A percentile compares a stretch with the other conserved stretches of the same genome.
These are phyloP conservation scores for Durio zibethinus DNA, from an alignment of 345 rosid genomes.

Conservation along the genomic window DNA sequence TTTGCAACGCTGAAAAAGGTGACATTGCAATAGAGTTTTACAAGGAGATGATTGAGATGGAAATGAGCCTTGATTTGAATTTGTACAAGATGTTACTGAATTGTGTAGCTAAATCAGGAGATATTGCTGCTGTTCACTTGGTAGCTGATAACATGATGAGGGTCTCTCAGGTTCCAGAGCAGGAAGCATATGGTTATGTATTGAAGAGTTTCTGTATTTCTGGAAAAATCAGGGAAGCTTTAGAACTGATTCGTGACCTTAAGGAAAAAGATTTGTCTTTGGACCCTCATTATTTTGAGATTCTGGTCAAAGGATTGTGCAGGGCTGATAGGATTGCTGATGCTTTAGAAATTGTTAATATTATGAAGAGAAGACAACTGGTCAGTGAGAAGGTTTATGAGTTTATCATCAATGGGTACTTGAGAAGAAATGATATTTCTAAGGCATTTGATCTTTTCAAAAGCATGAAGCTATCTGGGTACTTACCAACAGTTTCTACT, in stretches of 20 bases:
- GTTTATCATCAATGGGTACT: constrained; percentile 54
- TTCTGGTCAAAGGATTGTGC: constrained; percentile 69
- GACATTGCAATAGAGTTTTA: constrained; percentile 68
- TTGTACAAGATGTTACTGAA: constrained; percentile 53
- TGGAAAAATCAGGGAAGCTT: constrained; percentile 69
- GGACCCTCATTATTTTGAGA: constrained; percentile 51
- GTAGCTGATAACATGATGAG: constrained; percentile 61
- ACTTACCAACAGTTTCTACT: constrained; percentile 44
- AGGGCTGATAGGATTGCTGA: constrained; percentile 59
- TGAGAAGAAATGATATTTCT: constrained; percentile 49
- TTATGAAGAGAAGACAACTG: constrained; percentile 56
- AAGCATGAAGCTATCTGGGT: constrained; percentile 51
- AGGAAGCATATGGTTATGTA: constrained; percentile 45
- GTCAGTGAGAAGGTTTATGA: constrained; percentile 50
- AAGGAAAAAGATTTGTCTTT: constrained; percentile 46
- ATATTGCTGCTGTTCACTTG: constrained; percentile 44
- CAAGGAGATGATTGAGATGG: constrained; percentile 63
- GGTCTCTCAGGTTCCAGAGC: constrained; percentile 46
- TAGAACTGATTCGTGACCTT: constrained; percentile 58
- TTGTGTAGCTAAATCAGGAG: constrained; percentile 43
- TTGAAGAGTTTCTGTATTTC: constrained; percentile 67
- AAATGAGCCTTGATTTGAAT: constrained; percentile 46
- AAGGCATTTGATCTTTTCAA: constrained; percentile 57
- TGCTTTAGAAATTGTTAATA: constrained; percentile 67
- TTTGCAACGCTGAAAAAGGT: constrained; percentile 53